Evolutionary conservation across 2,329 filamentous ascomycete species (phyloP).

Genomic region (Leptodontidium sp.): DNA sequence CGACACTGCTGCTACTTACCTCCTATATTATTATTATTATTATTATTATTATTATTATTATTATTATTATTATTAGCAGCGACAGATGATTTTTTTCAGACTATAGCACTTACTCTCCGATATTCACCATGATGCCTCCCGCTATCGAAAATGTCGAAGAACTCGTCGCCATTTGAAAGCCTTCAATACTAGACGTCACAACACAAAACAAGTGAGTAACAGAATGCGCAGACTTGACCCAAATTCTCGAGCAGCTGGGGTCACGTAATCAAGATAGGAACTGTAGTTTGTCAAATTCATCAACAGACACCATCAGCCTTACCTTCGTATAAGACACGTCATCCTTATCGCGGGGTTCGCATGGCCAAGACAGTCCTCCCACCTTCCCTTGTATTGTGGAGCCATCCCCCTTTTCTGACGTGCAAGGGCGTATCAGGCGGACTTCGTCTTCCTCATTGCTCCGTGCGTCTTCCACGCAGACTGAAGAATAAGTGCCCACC

Average conservation of each 20-base stretch:
- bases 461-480: too few species aligned
- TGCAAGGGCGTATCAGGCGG: too few species aligned
- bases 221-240: not conserved
- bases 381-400: too few species aligned
- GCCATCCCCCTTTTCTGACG: too few species aligned
- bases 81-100: not conserved
- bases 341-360: not conserved
- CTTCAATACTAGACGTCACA: not conserved
- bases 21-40: slow-evolving; percentile 1
- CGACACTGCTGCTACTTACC: too few species aligned
- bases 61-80: too few species aligned
- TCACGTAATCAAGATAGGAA: not conserved
- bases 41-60: too few species aligned
- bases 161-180: not conserved
- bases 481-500: too few species aligned
- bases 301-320: too few species aligned
- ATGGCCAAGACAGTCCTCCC: not conserved
- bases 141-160: not conserved
- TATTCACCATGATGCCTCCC: not conserved
- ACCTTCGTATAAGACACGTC: not conserved
- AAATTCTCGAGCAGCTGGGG: not conserved
- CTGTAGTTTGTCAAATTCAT: not conserved
- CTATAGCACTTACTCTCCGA: not conserved
- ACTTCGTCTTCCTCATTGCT: too few species aligned
- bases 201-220: not conserved